These are phyloP conservation scores for Curvularia sp. DNA, from an alignment of 2,329 filamentous ascomycete species.

Conservation along the genomic window DNA sequence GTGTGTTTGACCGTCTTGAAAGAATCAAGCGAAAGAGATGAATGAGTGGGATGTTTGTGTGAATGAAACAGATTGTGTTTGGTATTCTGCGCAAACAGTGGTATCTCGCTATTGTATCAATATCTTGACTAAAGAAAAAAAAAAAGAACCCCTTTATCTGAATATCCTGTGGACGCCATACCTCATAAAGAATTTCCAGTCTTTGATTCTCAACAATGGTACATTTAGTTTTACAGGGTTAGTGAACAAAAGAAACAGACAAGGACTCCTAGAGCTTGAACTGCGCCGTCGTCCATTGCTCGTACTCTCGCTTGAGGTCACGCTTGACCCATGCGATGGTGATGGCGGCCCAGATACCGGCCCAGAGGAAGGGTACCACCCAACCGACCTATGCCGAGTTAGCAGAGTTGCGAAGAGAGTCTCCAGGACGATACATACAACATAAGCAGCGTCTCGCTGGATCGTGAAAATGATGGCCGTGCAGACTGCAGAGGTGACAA, in stretches of 20 bases:
- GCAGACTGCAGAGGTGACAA: slow-evolving; percentile 51
- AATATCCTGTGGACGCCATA: slow-evolving; percentile 13
- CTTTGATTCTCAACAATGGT: background rate
- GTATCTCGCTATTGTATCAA: slow-evolving; percentile 15
- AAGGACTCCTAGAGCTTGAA: slow-evolving; percentile 45
- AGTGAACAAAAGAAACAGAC: background rate
- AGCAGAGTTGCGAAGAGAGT: slow-evolving; percentile 1
- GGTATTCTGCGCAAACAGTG: slow-evolving; percentile 13
- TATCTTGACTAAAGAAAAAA: background rate
- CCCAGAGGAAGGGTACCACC: slow-evolving; percentile 60
- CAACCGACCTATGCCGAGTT: slow-evolving; percentile 52
- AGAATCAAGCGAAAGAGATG: too few relatives aligned
- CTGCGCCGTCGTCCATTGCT: slow-evolving; percentile 46
- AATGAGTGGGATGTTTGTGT: background rate
- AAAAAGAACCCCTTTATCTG: background rate
- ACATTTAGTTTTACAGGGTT: slow-evolving; percentile 8
- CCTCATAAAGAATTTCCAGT: background rate
- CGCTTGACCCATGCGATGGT: slow-evolving; percentile 57
- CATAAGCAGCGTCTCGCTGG: slow-evolving; percentile 56
- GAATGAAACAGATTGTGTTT: slow-evolving; percentile 1
- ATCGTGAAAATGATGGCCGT: slow-evolving; percentile 59
- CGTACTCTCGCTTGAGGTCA: slow-evolving; percentile 46
- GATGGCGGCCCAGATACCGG: slow-evolving; percentile 55
- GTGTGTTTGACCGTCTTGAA: background rate
- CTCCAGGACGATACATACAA: slow-evolving; percentile 45